These are phyloP conservation scores for Ascochyta fabae DNA, from an alignment of 2,329 filamentous ascomycete genomes.

Conservation along the genomic window DNA sequence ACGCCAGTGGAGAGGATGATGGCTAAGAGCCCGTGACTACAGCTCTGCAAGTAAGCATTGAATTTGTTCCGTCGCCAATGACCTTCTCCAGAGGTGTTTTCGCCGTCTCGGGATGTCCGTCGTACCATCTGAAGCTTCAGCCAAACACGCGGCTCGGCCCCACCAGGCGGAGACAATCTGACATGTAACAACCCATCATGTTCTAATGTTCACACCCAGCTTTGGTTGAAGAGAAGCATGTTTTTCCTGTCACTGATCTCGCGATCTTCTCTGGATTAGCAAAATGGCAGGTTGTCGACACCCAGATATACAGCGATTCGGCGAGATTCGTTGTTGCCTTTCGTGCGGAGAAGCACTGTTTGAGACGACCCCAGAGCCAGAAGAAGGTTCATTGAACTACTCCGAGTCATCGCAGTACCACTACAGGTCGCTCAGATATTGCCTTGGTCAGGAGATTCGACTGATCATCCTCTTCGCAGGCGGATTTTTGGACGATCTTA, in stretches of 20 bases:
- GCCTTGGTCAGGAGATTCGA: conserved; percentile 20
- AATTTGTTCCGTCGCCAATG: too few relatives aligned
- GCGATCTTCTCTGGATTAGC: neutral
- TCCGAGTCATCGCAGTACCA: neutral
- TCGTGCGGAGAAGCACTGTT: conserved; percentile 7
- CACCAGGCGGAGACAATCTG: neutral
- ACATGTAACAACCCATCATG: neutral
- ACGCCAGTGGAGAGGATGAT: too few relatives aligned
- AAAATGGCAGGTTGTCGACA: conserved; percentile 8
- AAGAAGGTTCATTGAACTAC: neutral
- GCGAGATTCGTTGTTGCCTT: conserved; percentile 8
- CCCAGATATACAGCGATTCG: conserved; percentile 9
- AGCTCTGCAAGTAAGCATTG: neutral
- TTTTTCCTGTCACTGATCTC: neutral
- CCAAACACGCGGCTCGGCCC: neutral
- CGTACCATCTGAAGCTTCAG: neutral
- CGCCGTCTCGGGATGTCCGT: neutral
- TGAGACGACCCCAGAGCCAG: neutral
- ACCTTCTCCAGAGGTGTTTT: too few relatives aligned
- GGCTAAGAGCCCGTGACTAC: neutral
- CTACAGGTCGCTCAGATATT: neutral
- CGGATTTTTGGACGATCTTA: conserved; percentile 3
- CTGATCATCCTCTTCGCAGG: conserved; percentile 17
- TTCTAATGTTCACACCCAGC: neutral
- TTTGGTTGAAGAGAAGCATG: neutral